A percentile compares a stretch with the other conserved stretches of the same genome.
Conservation (phyloP, 2,329 filamentous ascomycete species). For the Colletotrichum sp. region DNA sequence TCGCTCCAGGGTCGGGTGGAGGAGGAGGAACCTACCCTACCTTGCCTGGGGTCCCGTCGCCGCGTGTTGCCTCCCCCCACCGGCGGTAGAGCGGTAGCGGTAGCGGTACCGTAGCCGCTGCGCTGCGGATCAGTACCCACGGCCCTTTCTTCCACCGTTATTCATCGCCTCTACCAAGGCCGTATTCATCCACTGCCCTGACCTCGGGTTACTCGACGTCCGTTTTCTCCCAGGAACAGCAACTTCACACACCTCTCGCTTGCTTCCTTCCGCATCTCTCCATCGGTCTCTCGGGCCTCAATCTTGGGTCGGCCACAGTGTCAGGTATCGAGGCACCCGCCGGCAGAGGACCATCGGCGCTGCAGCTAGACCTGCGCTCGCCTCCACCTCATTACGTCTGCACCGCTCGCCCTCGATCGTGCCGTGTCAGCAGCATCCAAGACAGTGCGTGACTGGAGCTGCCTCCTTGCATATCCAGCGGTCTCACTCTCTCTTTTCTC, state of each 20-base stretch:
- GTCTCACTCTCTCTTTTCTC: conserved; percentile 1
- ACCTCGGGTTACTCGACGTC: not conserved
- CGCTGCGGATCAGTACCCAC: not conserved
- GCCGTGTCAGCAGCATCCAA: not conserved
- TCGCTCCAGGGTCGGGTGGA: not conserved
- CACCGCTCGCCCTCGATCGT: not conserved
- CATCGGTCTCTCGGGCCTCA: not conserved
- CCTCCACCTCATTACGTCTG: not conserved
- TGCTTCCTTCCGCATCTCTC: not conserved
- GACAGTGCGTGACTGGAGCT: not conserved
- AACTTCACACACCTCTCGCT: not conserved
- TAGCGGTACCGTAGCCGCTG: not conserved
- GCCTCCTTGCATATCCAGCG: not conserved
- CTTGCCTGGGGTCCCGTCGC: not conserved
- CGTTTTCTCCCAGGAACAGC: not conserved
- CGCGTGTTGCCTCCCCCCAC: conserved; percentile 1
- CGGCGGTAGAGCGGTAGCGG: not conserved
- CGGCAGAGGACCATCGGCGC: not conserved
- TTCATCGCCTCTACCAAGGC: not conserved
- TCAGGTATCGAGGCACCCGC: not conserved
- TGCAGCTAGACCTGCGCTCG: not conserved
- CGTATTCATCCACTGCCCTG: not conserved
- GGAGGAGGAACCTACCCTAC: not conserved
- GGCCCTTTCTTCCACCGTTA: not conserved
- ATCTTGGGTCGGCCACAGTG: not conserved